Evolutionary conservation across 495 filamentous ascomycete genomes (phyloP).

Genomic region (Tuber indicum): DNA sequence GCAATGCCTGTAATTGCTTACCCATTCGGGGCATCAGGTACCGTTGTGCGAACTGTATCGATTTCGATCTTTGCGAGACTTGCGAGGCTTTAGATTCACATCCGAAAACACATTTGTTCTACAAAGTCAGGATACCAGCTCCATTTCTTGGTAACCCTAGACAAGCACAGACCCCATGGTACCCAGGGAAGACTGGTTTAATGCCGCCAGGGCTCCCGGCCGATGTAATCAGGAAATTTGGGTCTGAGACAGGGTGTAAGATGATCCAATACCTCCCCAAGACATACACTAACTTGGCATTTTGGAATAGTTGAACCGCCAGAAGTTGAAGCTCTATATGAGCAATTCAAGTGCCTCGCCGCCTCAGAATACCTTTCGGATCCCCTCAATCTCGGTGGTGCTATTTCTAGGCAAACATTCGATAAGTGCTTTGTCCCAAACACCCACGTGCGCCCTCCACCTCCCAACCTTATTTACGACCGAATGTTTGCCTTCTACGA

Average conservation of each 20-base stretch:
- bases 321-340: constrained; percentile 87
- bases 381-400: constrained; percentile 65
- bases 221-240: constrained; percentile 57
- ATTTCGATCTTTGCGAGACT: constrained; percentile 84
- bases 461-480: constrained; percentile 87
- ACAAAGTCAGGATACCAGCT: constrained; percentile 75
- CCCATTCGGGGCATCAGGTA: constrained; percentile 91
- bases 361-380: constrained; percentile 79
- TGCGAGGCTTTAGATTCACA: constrained; percentile 83
- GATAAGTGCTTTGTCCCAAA: constrained; percentile 82
- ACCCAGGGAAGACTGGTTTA: constrained; percentile 75
- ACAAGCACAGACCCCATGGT: constrained; percentile 74
- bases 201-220: constrained; percentile 59
- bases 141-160: constrained; percentile 60
- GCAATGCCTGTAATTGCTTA: constrained; percentile 74
- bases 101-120: constrained; percentile 89
- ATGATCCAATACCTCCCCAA: neutral
- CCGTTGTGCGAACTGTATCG: constrained; percentile 82
- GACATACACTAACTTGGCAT: constrained; percentile 6
- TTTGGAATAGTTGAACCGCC: constrained; percentile 55
- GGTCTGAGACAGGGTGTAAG: constrained; percentile 58
- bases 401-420: constrained; percentile 86
- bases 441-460: constrained; percentile 62
- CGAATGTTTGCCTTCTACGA: constrained; percentile 97
- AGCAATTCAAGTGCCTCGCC: constrained; percentile 90